Evolutionary conservation across 352 stramenopile species (phyloP).

Genomic region (Globisporangium nodosum): DNA sequence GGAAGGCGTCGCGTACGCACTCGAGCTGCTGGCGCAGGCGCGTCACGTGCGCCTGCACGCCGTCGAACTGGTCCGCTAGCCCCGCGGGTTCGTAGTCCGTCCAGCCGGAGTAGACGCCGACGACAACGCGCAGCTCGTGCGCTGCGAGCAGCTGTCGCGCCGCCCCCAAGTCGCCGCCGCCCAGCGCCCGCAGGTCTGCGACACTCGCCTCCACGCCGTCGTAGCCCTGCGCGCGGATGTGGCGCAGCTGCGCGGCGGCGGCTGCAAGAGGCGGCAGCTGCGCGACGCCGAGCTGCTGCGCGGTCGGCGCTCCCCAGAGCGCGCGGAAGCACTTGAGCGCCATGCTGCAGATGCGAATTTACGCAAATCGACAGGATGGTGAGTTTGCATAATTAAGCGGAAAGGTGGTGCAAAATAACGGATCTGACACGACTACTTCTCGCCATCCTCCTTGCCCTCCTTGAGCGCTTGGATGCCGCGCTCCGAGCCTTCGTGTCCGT

Average conservation of each 20-base stretch:
- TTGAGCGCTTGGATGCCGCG: background rate
- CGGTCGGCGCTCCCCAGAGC: conserved; percentile 44
- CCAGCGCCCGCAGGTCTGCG: conserved; percentile 46
- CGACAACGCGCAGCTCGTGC: conserved; percentile 53
- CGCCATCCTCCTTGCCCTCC: background rate
- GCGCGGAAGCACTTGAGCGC: conserved; percentile 47
- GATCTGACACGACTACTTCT: background rate
- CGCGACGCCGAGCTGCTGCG: conserved; percentile 20
- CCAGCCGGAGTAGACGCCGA: conserved; percentile 70
- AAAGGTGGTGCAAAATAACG: too few relatives aligned
- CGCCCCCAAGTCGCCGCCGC: conserved; percentile 29
- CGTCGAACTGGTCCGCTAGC: conserved; percentile 50
- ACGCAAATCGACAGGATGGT: background rate
- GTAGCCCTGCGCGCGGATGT: conserved; percentile 44
- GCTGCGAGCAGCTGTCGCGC: conserved; percentile 37
- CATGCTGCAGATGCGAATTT: background rate
- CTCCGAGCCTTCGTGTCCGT: too few relatives aligned
- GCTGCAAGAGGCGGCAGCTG: conserved; percentile 14
- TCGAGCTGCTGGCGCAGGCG: conserved; percentile 33
- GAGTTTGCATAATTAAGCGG: too few relatives aligned
- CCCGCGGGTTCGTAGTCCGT: conserved; percentile 58
- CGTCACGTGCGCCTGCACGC: conserved; percentile 29
- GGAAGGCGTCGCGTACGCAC: conserved; percentile 23
- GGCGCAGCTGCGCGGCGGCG: conserved; percentile 25
- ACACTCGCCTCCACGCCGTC: conserved; percentile 70